Percentiles rank a stretch among this genome's conserved stretches.
These are phyloP conservation scores for Amaranthus palmeri DNA, from an alignment of 148 eudicot species.

Conservation along the genomic window DNA sequence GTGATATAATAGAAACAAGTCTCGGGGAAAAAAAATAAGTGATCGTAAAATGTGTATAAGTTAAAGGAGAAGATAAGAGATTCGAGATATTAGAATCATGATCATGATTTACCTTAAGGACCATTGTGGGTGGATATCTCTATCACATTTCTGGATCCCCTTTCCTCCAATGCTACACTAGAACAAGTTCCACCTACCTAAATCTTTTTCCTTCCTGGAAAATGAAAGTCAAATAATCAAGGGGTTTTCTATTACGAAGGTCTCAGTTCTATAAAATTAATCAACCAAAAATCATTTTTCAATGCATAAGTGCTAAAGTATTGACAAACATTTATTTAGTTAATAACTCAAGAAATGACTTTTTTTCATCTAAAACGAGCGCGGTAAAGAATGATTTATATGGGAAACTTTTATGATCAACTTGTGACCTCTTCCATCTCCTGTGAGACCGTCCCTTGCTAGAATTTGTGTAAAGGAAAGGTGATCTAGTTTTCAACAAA, in stretches of 20 bases:
- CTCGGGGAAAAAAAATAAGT: neutral
- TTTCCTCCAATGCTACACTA: slow-evolving; percentile 23
- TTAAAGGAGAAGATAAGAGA: slow-evolving; percentile 18
- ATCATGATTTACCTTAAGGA: slow-evolving; percentile 25
- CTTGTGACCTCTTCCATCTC: too few relatives aligned
- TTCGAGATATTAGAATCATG: slow-evolving; percentile 27
- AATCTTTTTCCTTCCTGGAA: neutral
- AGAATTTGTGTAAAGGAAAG: too few relatives aligned
- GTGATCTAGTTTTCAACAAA: neutral
- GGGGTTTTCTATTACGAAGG: neutral
- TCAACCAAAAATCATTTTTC: too few relatives aligned
- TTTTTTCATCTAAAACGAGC: too few relatives aligned
- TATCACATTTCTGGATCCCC: slow-evolving; percentile 20
- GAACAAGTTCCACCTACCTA: slow-evolving; percentile 16
- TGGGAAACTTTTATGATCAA: too few relatives aligned
- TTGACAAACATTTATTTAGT: too few relatives aligned
- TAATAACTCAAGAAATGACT: too few relatives aligned
- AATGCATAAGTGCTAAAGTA: too few relatives aligned
- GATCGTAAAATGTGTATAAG: slow-evolving; percentile 11
- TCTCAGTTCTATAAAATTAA: too few relatives aligned
- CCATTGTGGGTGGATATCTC: slow-evolving; percentile 25
- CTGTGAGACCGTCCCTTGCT: too few relatives aligned
- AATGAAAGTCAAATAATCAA: slow-evolving; percentile 4
- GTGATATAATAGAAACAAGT: neutral
- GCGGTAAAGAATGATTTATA: too few relatives aligned